A percentile compares a stretch with the other conserved stretches of the same genome.
phyloP scores from a whole-genome alignment of 495 filamentous ascomycete genomes.

The Penicillium egyptiacum region DNA sequence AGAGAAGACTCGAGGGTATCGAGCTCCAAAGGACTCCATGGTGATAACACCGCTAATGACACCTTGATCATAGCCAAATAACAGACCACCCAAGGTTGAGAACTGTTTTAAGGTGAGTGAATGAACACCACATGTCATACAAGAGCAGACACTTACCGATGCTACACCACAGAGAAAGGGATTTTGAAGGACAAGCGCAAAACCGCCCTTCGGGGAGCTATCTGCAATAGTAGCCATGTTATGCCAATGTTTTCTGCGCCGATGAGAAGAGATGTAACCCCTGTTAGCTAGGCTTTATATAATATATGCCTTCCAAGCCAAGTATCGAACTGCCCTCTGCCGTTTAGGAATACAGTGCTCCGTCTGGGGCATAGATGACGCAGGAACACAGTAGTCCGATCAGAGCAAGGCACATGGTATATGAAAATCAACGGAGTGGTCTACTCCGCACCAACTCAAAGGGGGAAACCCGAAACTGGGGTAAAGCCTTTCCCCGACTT shows the following conservation, averaged over 20 bases:
- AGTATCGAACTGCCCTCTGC: too few species aligned
- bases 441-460: conserved; percentile 25
- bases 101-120: conserved; percentile 28
- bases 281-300: not conserved
- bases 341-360: conserved; percentile 4
- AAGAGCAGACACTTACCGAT: conserved; percentile 26
- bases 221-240: conserved; percentile 25
- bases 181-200: conserved; percentile 36
- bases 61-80: conserved; percentile 45
- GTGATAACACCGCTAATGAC: conserved; percentile 43
- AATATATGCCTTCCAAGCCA: not conserved
- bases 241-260: not conserved
- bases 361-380: not conserved
- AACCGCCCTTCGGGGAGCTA: conserved; percentile 29
- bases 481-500: conserved; percentile 4
- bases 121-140: not conserved
- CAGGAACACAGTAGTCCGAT: conserved; percentile 26
- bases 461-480: conserved; percentile 8
- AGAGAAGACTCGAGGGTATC: conserved; percentile 63
- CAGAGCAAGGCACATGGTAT: not conserved
- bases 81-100: conserved; percentile 59
- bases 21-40: conserved; percentile 44
- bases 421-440: conserved; percentile 16
- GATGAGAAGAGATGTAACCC: too few species aligned
- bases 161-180: conserved; percentile 46